Conservation (phyloP, 345 rosid genomes). For the Cardamine resedifolia region DNA sequence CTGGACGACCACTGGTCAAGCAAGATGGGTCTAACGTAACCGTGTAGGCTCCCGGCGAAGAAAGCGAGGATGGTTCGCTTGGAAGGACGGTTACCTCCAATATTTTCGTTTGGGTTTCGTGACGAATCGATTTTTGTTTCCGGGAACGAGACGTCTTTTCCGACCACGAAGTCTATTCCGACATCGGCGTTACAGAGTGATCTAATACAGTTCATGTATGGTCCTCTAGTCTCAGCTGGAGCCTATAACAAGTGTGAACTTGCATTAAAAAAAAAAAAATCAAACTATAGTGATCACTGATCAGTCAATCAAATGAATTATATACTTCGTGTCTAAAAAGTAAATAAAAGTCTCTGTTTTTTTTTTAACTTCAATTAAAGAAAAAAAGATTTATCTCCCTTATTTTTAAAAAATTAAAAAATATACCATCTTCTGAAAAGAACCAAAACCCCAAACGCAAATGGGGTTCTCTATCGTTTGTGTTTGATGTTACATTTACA, state of each 20-base stretch:
- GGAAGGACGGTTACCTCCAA: slow-evolving; percentile 73
- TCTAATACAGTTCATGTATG: slow-evolving; percentile 56
- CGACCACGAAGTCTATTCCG: slow-evolving; percentile 63
- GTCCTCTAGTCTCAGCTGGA: slow-evolving; percentile 59
- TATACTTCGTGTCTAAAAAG: neutral
- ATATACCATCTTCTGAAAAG: neutral
- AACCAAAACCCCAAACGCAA: neutral
- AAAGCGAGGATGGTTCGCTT: slow-evolving; percentile 69
- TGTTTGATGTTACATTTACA: neutral
- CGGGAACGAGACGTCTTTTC: slow-evolving; percentile 70
- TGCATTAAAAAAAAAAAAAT: neutral
- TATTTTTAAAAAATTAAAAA: no score
- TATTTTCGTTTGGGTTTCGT: slow-evolving; percentile 49
- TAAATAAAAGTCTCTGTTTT: no score
- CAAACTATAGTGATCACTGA: neutral
- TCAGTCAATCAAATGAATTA: neutral
- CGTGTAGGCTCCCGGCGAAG: slow-evolving; percentile 78
- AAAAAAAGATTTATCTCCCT: no score
- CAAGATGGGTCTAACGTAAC: slow-evolving; percentile 64
- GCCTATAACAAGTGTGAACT: slow-evolving; percentile 49
- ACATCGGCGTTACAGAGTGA: slow-evolving; percentile 78
- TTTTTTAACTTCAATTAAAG: no score
- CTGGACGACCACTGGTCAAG: slow-evolving; percentile 63
- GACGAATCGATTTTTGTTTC: slow-evolving; percentile 56
- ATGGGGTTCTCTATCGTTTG: neutral